These are phyloP conservation scores for Hibiscus syriacus DNA, from an alignment of 345 rosid species.

Conservation along the genomic window DNA sequence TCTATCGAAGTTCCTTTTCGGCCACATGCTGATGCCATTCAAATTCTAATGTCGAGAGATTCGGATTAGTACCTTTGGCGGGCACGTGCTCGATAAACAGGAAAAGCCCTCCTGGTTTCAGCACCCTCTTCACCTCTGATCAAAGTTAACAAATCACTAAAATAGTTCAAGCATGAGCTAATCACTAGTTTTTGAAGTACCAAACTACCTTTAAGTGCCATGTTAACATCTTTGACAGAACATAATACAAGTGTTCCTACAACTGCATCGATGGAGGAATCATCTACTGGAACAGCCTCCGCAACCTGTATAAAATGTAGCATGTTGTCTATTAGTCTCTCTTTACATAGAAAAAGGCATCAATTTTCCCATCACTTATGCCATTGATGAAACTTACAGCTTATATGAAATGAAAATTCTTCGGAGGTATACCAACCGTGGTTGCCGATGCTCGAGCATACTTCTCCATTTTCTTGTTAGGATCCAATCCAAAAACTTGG, in stretches of 20 bases:
- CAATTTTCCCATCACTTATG: not conserved
- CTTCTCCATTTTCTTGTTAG: conserved; percentile 64
- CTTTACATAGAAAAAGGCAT: too few relatives aligned
- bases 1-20: too few relatives aligned
- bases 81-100: conserved; percentile 85
- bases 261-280: conserved; percentile 78
- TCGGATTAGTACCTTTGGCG: conserved; percentile 51
- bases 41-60: not conserved
- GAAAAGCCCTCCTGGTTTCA: conserved; percentile 74
- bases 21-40: not conserved
- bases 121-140: conserved; percentile 69
- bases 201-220: not conserved
- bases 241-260: conserved; percentile 42
- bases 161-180: not conserved
- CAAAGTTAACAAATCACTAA: not conserved
- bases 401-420: conserved; percentile 53
- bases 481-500: conserved; percentile 67
- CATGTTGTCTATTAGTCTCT: too few relatives aligned
- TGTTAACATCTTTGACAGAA: conserved; percentile 37
- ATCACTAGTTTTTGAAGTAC: too few relatives aligned
- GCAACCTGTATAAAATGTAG: conserved; percentile 11
- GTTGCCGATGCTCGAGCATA: conserved; percentile 53
- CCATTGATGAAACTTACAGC: conserved; percentile 38
- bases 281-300: conserved; percentile 35
- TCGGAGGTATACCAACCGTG: conserved; percentile 49